Conservation (phyloP, 2,329 filamentous ascomycete genomes). For the Aspergillus neotritici region DNA sequence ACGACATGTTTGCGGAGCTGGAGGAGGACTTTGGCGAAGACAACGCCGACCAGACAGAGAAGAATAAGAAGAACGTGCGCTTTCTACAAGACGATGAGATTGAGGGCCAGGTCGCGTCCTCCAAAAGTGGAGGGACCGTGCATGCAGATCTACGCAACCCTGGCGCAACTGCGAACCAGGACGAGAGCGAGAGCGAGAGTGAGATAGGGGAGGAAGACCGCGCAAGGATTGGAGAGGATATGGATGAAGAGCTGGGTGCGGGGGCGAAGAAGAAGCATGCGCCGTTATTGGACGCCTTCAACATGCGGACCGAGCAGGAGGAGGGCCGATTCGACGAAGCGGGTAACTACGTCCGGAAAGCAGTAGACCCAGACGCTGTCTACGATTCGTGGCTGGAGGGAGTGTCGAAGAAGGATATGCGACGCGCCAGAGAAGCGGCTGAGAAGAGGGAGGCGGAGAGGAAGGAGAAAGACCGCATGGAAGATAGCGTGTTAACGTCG, state of each 20-base stretch:
- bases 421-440: conserved; percentile 76
- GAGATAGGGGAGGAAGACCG: conserved; percentile 61
- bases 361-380: conserved; percentile 77
- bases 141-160: conserved; percentile 49
- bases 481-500: conserved; percentile 67
- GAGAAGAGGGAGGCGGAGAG: conserved; percentile 76
- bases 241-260: conserved; percentile 85
- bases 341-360: conserved; percentile 88
- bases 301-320: conserved; percentile 83
- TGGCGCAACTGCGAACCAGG: conserved; percentile 52
- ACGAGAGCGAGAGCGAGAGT: conserved; percentile 54
- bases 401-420: conserved; percentile 89
- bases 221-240: conserved; percentile 65
- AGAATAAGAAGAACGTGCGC: conserved; percentile 57
- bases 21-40: conserved; percentile 55
- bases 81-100: conserved; percentile 63
- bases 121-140: conserved; percentile 69
- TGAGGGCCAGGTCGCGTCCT: conserved; percentile 69
- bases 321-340: conserved; percentile 87
- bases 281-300: conserved; percentile 92
- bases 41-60: conserved; percentile 48
- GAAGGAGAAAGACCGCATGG: conserved; percentile 62
- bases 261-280: conserved; percentile 90
- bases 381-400: conserved; percentile 93
- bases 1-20: conserved; percentile 77